Evolutionary conservation across 2,329 filamentous ascomycete species (phyloP).

Genomic region (Microsporum ferrugineum): DNA sequence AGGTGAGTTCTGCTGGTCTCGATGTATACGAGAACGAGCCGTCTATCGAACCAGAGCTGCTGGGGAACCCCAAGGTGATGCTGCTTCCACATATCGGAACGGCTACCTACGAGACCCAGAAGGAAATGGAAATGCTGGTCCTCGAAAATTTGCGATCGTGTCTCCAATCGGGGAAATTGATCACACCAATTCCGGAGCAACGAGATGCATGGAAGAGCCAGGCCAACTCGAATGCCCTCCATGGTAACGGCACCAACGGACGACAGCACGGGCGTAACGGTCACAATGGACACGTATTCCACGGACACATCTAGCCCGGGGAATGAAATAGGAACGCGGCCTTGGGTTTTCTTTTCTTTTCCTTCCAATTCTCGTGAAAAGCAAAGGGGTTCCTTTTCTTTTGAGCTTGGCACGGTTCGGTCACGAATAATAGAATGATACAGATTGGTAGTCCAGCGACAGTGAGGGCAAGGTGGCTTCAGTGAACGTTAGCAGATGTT

Average conservation of each 20-base stretch:
- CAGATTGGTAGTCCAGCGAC: not conserved
- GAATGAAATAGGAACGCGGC: not conserved
- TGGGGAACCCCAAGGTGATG: slow-evolving; percentile 38
- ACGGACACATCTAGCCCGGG: not conserved
- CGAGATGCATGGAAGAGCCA: slow-evolving; percentile 26
- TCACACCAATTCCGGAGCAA: slow-evolving; percentile 53
- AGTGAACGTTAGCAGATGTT: slow-evolving; percentile 1
- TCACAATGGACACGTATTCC: slow-evolving; percentile 1
- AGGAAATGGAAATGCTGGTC: slow-evolving; percentile 50
- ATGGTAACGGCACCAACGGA: not conserved
- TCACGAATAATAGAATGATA: slow-evolving; percentile 1
- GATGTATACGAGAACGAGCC: slow-evolving; percentile 41
- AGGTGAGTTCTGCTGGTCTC: slow-evolving; percentile 35
- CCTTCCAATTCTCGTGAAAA: not conserved
- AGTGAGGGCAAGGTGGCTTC: not conserved
- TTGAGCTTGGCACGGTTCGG: not conserved
- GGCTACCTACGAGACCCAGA: slow-evolving; percentile 49
- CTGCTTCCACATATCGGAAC: slow-evolving; percentile 51
- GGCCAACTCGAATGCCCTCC: not conserved
- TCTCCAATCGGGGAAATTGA: slow-evolving; percentile 45
- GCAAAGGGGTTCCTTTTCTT: not conserved
- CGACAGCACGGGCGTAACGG: slow-evolving; percentile 1
- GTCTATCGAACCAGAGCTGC: slow-evolving; percentile 36
- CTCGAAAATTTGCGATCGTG: slow-evolving; percentile 47
- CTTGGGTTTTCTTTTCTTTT: not conserved